phyloP scores from a whole-genome alignment of 352 stramenopile genomes.

The Saprolegnia diclina region DNA sequence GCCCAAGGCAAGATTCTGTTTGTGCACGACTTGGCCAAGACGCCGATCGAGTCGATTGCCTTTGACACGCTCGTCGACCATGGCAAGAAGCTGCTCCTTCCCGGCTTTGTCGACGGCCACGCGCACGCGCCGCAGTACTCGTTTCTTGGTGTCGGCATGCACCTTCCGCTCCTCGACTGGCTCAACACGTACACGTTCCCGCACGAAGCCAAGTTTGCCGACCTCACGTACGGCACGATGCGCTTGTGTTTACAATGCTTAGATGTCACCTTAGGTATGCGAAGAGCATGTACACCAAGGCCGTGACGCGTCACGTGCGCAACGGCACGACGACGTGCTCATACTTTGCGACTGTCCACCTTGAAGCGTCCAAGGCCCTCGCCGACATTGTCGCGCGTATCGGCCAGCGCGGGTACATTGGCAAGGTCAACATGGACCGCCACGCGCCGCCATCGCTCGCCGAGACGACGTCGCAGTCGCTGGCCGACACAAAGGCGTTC shows the following conservation, averaged over 20 bases:
- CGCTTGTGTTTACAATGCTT: background rate
- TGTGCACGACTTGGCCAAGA: conserved; percentile 38
- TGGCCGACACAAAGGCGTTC: conserved; percentile 82
- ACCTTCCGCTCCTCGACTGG: conserved; percentile 91
- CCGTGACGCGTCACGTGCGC: conserved; percentile 78
- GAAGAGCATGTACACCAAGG: conserved; percentile 77
- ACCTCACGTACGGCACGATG: conserved; percentile 37
- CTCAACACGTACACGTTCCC: conserved; percentile 94
- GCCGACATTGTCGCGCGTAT: conserved; percentile 73
- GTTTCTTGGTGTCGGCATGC: conserved; percentile 91
- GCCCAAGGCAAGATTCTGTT: conserved; percentile 43
- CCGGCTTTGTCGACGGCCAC: conserved; percentile 92
- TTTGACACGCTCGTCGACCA: conserved; percentile 49
- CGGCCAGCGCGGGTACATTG: conserved; percentile 88
- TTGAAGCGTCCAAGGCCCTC: conserved; percentile 88
- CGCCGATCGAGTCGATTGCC: conserved; percentile 10
- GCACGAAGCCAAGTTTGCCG: conserved; percentile 77
- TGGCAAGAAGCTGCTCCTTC: conserved; percentile 77
- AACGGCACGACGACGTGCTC: conserved; percentile 91
- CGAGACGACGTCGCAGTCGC: conserved; percentile 81
- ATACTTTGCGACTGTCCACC: conserved; percentile 92
- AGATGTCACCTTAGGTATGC: conserved; percentile 32
- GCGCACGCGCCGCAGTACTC: conserved; percentile 92
- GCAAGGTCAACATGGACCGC: conserved; percentile 96
- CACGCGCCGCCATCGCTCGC: conserved; percentile 77